Percentiles rank a stretch among this genome's conserved stretches.
Conservation (phyloP, 1,284 basidiomycete species). For the Cryptococcus maquisensis region DNA sequence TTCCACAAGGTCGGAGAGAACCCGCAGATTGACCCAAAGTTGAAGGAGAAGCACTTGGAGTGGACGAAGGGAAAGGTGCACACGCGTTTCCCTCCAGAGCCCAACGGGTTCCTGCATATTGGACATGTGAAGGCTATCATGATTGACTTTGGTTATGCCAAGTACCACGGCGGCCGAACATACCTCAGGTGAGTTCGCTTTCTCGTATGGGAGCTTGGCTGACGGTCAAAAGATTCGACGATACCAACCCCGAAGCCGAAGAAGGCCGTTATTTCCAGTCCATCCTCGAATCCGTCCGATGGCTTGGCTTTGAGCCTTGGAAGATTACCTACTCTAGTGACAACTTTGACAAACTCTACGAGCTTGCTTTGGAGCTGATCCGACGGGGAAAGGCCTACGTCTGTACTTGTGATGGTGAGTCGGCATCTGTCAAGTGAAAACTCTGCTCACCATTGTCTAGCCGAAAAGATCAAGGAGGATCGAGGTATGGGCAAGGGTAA, state of each 20-base stretch:
- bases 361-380: conserved; percentile 86
- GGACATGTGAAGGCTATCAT: conserved; percentile 99
- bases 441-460: conserved; percentile 48
- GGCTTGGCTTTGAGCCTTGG: conserved; percentile 98
- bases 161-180: conserved; percentile 81
- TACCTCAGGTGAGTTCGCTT: conserved; percentile 62
- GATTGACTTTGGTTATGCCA: conserved; percentile 96
- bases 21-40: conserved; percentile 72
- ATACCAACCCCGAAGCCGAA: conserved; percentile 98
- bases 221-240: conserved; percentile 64
- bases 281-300: conserved; percentile 90
- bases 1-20: conserved; percentile 95
- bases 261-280: conserved; percentile 95
- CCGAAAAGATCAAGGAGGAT: conserved; percentile 85
- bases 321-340: conserved; percentile 99
- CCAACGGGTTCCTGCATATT: conserved; percentile 94
- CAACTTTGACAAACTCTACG: conserved; percentile 86
- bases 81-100: conserved; percentile 98
- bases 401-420: conserved; percentile 88
- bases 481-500: conserved; percentile 78
- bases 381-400: conserved; percentile 90
- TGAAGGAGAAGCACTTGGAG: conserved; percentile 76
- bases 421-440: not conserved
- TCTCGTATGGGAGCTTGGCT: not conserved
- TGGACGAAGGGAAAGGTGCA: conserved; percentile 79